Evolutionary conservation across 176 grass and related monocot species (phyloP).

Genomic region (Alloteropsis semialata): DNA sequence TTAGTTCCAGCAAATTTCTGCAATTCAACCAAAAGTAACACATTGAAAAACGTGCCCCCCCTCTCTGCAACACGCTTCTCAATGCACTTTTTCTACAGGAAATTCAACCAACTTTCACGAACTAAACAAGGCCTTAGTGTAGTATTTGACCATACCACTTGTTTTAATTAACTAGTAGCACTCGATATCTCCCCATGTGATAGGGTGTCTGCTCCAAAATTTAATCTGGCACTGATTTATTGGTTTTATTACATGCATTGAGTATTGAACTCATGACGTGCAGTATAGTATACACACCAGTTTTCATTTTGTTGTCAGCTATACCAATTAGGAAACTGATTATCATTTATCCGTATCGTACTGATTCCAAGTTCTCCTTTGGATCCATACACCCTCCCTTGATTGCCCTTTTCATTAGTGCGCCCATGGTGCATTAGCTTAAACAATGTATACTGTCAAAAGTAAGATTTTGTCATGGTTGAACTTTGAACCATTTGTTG

Average conservation of each 20-base stretch:
- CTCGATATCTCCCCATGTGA: not conserved
- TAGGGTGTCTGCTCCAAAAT: not conserved
- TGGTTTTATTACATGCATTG: not conserved
- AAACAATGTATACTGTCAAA: not conserved
- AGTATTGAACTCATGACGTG: not conserved
- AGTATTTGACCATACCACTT: not conserved
- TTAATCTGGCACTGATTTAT: not conserved
- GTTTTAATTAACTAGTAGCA: not conserved
- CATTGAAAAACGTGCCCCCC: too few species aligned
- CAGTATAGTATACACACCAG: not conserved
- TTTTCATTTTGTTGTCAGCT: not conserved
- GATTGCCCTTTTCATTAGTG: not conserved
- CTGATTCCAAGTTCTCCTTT: not conserved
- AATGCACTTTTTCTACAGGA: too few species aligned
- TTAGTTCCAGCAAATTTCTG: too few species aligned
- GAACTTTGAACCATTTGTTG: not conserved
- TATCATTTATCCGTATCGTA: not conserved
- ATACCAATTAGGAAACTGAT: not conserved
- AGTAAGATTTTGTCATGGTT: slow-evolving; percentile 6
- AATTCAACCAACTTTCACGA: too few species aligned
- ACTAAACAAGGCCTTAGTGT: too few species aligned
- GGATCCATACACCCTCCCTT: not conserved
- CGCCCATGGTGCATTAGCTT: not conserved
- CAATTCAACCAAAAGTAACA: too few species aligned
- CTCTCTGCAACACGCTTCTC: too few species aligned